These are phyloP conservation scores for Colletotrichum simmondsii DNA, from an alignment of 2,329 filamentous ascomycete species.

Conservation along the genomic window DNA sequence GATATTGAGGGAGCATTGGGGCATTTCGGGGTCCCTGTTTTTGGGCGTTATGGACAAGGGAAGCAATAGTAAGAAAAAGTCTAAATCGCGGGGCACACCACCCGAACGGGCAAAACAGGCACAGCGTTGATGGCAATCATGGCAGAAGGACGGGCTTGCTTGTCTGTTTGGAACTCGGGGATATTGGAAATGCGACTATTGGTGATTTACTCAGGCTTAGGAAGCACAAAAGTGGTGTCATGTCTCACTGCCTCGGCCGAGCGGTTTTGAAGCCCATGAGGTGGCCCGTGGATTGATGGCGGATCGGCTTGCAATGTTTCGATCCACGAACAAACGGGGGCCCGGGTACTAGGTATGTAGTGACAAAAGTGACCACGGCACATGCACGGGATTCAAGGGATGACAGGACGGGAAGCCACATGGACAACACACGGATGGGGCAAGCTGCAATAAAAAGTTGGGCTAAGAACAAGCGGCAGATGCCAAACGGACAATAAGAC, in stretches of 20 bases:
- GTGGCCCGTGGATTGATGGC: not conserved
- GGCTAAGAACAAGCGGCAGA: too few species aligned
- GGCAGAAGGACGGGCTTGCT: not conserved
- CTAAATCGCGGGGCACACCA: slow-evolving; percentile 21
- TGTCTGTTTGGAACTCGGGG: not conserved
- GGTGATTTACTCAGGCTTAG: not conserved
- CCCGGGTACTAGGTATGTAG: too few species aligned
- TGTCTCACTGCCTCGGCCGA: not conserved
- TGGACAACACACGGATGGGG: slow-evolving; percentile 1
- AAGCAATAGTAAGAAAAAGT: slow-evolving; percentile 16
- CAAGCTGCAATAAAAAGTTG: not conserved
- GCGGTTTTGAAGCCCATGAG: too few species aligned
- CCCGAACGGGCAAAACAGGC: slow-evolving; percentile 3
- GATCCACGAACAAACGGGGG: not conserved
- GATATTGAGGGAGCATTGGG: not conserved
- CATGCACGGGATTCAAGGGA: not conserved
- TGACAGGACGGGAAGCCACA: slow-evolving; percentile 25
- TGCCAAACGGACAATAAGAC: not conserved
- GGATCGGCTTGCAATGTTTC: not conserved
- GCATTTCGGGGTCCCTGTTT: not conserved
- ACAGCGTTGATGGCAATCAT: too few species aligned
- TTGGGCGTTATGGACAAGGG: slow-evolving; percentile 1
- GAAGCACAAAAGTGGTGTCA: slow-evolving; percentile 1
- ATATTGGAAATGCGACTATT: slow-evolving; percentile 5
- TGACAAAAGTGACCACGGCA: too few species aligned